phyloP scores from a whole-genome alignment of 805 yeast genomes.

The Kluyveromyces dobzhanskii region DNA sequence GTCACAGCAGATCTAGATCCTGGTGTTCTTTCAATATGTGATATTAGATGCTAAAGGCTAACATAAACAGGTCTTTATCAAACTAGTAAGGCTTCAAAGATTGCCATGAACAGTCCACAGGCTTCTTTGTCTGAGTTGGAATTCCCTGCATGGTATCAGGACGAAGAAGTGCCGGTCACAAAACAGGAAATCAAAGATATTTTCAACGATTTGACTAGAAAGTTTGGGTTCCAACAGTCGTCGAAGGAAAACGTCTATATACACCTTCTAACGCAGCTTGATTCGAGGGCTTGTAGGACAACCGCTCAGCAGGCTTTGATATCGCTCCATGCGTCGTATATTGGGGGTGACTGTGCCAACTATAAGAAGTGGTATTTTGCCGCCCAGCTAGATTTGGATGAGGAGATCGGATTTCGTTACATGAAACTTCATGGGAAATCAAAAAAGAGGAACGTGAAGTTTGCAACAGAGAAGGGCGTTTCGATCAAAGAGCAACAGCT shows the following conservation, averaged over 20 bases:
- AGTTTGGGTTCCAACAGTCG: constrained; percentile 81
- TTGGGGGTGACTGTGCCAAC: constrained; percentile 84
- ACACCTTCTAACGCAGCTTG: constrained; percentile 70
- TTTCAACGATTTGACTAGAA: constrained; percentile 46
- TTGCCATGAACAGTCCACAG: constrained; percentile 6
- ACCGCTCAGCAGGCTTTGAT: constrained; percentile 61
- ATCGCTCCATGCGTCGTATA: constrained; percentile 80
- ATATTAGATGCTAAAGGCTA: too few species aligned
- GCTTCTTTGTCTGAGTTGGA: constrained; percentile 19
- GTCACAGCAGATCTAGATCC: too few species aligned
- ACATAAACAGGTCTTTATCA: too few species aligned
- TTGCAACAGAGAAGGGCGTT: constrained; percentile 34
- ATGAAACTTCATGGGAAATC: constrained; percentile 46
- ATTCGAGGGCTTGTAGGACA: constrained; percentile 80
- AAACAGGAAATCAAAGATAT: constrained; percentile 53
- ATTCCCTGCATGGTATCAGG: constrained; percentile 31
- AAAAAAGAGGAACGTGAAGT: constrained; percentile 34
- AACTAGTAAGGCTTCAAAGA: too few species aligned
- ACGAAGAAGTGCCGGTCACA: constrained; percentile 61
- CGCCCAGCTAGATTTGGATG: constrained; percentile 71
- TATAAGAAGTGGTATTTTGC: constrained; percentile 90
- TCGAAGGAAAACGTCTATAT: constrained; percentile 74
- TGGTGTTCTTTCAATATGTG: too few species aligned
- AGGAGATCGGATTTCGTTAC: constrained; percentile 48
- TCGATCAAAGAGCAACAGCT: constrained; percentile 28